Evolutionary conservation across 2,329 filamentous ascomycete genomes (phyloP).

Genomic region (Alternaria burnsii): DNA sequence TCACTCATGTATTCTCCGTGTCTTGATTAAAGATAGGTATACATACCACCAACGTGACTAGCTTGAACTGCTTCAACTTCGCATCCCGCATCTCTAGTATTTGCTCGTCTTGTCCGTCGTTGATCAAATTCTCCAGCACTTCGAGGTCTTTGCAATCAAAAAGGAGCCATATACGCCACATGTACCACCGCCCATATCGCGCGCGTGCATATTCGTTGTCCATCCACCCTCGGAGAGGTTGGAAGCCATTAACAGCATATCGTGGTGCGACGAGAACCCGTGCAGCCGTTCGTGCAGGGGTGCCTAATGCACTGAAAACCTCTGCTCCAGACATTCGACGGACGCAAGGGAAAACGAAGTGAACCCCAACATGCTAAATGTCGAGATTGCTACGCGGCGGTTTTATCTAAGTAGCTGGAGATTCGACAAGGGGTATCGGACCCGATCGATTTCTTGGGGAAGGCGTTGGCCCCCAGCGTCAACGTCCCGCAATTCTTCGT

Average conservation of each 20-base stretch:
- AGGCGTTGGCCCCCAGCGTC: neutral
- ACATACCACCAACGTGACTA: slow-evolving; percentile 32
- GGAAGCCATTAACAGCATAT: slow-evolving; percentile 13
- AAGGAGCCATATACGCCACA: slow-evolving; percentile 29
- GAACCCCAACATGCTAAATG: neutral
- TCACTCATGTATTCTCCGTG: neutral
- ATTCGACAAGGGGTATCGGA: neutral
- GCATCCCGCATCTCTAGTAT: slow-evolving; percentile 17
- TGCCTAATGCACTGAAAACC: slow-evolving; percentile 17
- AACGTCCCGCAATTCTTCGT: neutral
- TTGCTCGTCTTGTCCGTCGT: slow-evolving; percentile 23
- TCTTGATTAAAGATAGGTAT: neutral
- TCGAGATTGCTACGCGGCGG: neutral
- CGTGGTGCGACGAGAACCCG: slow-evolving; percentile 15
- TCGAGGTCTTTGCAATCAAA: slow-evolving; percentile 31
- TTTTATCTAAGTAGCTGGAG: neutral
- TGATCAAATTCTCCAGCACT: slow-evolving; percentile 26
- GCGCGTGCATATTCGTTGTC: slow-evolving; percentile 19
- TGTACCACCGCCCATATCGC: slow-evolving; percentile 23
- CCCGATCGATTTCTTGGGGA: neutral
- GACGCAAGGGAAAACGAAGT: neutral
- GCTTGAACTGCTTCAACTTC: slow-evolving; percentile 26
- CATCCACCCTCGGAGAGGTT: slow-evolving; percentile 10
- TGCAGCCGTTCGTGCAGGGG: slow-evolving; percentile 8
- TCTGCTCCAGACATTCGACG: slow-evolving; percentile 10